phyloP scores from a whole-genome alignment of 345 rosid species.

The Salix viminalis region DNA sequence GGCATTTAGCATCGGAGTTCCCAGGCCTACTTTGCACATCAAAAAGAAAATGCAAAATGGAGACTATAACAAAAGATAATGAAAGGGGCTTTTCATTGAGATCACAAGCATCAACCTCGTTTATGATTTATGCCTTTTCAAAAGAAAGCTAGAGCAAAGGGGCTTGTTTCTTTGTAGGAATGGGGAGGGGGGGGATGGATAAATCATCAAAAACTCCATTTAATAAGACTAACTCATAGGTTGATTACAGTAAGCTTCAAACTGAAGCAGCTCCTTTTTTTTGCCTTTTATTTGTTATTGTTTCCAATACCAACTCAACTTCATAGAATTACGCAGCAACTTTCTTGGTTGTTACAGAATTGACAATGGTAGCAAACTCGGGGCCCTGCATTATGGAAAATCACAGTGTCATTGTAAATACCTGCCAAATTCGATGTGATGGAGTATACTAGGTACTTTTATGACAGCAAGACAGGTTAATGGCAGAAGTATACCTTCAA shows the following conservation, averaged over 20 bases:
- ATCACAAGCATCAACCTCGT: background rate
- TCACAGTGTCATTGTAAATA: constrained; percentile 3
- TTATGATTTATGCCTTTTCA: background rate
- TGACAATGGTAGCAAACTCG: constrained; percentile 89
- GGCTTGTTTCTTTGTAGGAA: background rate
- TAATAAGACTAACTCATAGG: background rate
- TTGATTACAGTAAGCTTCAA: constrained; percentile 8
- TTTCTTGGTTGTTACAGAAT: constrained; percentile 83
- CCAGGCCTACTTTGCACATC: background rate
- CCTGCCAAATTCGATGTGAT: background rate
- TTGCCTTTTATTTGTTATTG: constrained; percentile 6
- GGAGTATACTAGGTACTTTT: background rate
- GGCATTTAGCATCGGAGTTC: background rate
- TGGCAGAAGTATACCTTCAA: constrained; percentile 55
- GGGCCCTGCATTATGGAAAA: constrained; percentile 60
- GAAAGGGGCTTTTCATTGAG: background rate
- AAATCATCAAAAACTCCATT: constrained; percentile 11
- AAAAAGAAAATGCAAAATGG: background rate
- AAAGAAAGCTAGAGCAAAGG: no score
- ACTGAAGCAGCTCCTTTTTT: constrained; percentile 5
- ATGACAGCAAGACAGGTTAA: background rate
- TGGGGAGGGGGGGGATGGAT: background rate
- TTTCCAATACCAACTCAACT: background rate
- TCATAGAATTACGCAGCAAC: constrained; percentile 60
- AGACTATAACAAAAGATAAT: no score